Evolutionary conservation across 352 stramenopile genomes (phyloP).

Genomic region (Phytophthora lateralis): DNA sequence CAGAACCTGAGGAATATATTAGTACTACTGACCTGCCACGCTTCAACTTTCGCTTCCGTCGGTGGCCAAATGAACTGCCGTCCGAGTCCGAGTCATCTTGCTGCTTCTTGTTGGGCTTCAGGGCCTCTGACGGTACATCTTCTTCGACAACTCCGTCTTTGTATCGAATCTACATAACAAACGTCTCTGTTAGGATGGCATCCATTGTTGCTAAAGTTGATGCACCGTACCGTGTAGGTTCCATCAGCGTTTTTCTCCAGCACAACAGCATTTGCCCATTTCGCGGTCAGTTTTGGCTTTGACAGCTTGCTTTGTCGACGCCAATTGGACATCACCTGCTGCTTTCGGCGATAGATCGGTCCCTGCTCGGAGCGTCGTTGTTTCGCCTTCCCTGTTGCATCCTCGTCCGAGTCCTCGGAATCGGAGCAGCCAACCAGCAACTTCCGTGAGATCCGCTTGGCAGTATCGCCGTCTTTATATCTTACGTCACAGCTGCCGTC

Average conservation of each 20-base stretch:
- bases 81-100: conserved; percentile 1
- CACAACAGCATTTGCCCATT: conserved; percentile 40
- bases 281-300: conserved; percentile 29
- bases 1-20: background rate
- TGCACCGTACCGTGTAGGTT: conserved; percentile 43
- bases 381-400: conserved; percentile 10
- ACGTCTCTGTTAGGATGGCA: background rate
- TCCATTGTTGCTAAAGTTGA: background rate
- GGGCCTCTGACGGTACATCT: conserved; percentile 44
- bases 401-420: conserved; percentile 39
- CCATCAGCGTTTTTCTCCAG: conserved; percentile 41
- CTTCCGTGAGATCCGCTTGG: conserved; percentile 38
- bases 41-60: conserved; percentile 11
- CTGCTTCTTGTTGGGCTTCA: conserved; percentile 33
- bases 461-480: conserved; percentile 59
- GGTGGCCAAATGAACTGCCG: background rate
- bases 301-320: conserved; percentile 47
- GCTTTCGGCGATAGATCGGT: conserved; percentile 33
- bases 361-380: background rate
- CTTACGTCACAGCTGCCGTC: conserved; percentile 68
- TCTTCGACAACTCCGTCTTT: conserved; percentile 57
- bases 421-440: conserved; percentile 35
- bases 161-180: conserved; percentile 53
- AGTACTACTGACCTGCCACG: background rate
- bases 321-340: conserved; percentile 44